These are phyloP conservation scores for Colletotrichum endophyticum DNA, from an alignment of 2,329 filamentous ascomycete species.

Conservation along the genomic window DNA sequence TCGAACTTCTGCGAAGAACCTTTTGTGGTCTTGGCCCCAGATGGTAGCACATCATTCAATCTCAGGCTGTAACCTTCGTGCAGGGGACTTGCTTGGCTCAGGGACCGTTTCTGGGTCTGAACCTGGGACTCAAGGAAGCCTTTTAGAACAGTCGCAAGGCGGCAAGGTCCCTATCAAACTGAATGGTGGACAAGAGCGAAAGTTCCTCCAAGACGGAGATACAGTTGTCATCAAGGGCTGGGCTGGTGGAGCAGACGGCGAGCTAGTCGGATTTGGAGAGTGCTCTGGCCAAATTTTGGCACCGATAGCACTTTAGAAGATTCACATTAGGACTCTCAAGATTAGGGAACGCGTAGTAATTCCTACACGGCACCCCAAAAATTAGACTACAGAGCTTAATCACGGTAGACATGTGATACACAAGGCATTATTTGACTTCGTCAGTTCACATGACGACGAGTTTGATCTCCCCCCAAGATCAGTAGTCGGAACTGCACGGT, in stretches of 20 bases:
- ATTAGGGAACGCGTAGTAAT: not conserved
- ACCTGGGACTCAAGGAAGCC: constrained; percentile 67
- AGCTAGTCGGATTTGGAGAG: constrained; percentile 77
- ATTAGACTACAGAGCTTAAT: not conserved
- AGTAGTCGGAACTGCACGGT: too few relatives aligned
- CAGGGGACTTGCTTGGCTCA: constrained; percentile 77
- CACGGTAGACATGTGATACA: not conserved
- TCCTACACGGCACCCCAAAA: not conserved
- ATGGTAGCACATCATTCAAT: constrained; percentile 84
- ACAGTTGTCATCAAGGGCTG: constrained; percentile 69
- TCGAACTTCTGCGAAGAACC: constrained; percentile 40
- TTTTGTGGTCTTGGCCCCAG: constrained; percentile 83
- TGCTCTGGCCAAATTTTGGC: constrained; percentile 65
- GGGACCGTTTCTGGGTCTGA: constrained; percentile 75
- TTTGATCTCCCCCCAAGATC: too few relatives aligned
- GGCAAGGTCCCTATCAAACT: constrained; percentile 70
- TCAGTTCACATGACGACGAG: too few relatives aligned
- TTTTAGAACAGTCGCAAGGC: constrained; percentile 74
- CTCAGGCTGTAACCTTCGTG: constrained; percentile 75
- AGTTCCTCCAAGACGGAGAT: constrained; percentile 78
- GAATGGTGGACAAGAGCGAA: constrained; percentile 67
- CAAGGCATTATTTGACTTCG: too few relatives aligned
- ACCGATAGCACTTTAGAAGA: not conserved
- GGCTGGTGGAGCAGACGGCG: constrained; percentile 67
- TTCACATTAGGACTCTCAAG: not conserved